Conservation (phyloP, 768 basidiomycete genomes). For the Pulveroboletus ravenelii region DNA sequence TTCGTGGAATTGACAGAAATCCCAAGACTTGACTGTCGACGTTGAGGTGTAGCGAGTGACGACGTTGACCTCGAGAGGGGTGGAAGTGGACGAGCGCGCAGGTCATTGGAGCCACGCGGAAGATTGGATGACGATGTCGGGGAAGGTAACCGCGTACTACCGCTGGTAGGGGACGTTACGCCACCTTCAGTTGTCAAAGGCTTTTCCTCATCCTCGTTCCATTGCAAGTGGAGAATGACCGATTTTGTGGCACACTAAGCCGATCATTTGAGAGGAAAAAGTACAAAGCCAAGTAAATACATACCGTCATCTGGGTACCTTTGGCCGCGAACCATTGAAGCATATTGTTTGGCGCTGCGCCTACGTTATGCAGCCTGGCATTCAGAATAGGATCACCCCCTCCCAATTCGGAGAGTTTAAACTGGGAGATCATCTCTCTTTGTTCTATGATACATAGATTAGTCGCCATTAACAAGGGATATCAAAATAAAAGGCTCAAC, state of each 20-base stretch:
- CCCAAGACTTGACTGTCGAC: conserved; percentile 30
- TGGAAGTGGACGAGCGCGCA: conserved; percentile 46
- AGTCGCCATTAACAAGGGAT: background rate
- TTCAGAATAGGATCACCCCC: conserved; percentile 61
- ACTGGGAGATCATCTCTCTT: conserved; percentile 89
- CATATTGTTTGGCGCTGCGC: conserved; percentile 81
- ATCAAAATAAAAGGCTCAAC: conserved; percentile 40
- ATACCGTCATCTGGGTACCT: conserved; percentile 83
- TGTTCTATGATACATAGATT: conserved; percentile 35
- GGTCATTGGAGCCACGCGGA: conserved; percentile 14
- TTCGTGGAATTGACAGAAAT: conserved; percentile 32
- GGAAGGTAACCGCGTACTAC: conserved; percentile 22
- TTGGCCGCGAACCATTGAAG: conserved; percentile 93
- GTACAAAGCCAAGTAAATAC: conserved; percentile 17
- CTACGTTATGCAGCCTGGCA: conserved; percentile 70
- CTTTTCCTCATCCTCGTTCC: conserved; percentile 62
- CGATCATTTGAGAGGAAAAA: background rate
- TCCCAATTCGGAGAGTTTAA: conserved; percentile 78
- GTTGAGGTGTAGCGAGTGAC: conserved; percentile 39
- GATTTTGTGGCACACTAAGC: conserved; percentile 83
- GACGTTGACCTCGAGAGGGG: conserved; percentile 53
- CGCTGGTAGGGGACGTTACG: conserved; percentile 24
- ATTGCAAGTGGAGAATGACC: conserved; percentile 78
- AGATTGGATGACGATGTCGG: conserved; percentile 23
- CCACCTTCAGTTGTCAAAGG: conserved; percentile 12